These are phyloP conservation scores for Phialemoniopsis sp. DNA, from an alignment of 2,329 filamentous ascomycete species.

Conservation along the genomic window DNA sequence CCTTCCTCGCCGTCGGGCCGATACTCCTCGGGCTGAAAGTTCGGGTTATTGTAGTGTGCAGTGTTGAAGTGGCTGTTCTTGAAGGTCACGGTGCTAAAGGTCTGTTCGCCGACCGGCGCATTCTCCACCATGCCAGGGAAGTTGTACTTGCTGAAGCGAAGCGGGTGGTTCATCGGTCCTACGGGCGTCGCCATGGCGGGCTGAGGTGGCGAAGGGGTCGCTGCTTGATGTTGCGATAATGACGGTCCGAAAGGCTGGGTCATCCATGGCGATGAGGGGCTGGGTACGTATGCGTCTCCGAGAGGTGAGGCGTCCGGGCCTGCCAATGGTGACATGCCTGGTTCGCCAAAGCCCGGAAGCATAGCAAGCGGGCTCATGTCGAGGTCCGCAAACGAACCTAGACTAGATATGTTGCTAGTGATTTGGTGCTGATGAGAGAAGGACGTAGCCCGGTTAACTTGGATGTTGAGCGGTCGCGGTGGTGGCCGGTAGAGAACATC, in stretches of 20 bases:
- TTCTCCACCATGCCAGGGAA: conserved; percentile 33
- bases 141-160: conserved; percentile 54
- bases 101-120: conserved; percentile 33
- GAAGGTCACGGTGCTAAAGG: conserved; percentile 48
- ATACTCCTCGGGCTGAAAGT: conserved; percentile 54
- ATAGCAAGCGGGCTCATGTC: conserved; percentile 39
- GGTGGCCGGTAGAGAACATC: conserved; percentile 72
- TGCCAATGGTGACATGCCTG: conserved; percentile 11
- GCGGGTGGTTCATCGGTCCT: conserved; percentile 24
- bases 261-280: conserved; percentile 32
- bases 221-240: conserved; percentile 21
- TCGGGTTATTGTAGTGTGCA: conserved; percentile 63
- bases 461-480: conserved; percentile 31
- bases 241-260: conserved; percentile 22
- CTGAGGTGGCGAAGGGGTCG: conserved; percentile 6
- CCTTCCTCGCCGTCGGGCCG: conserved; percentile 33
- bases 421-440: conserved; percentile 43
- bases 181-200: conserved; percentile 13
- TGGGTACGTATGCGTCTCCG: conserved; percentile 16
- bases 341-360: conserved; percentile 38
- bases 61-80: conserved; percentile 65
- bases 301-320: conserved; percentile 15
- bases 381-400: conserved; percentile 35
- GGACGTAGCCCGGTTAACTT: conserved; percentile 47
- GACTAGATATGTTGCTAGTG: conserved; percentile 27